A percentile compares a stretch with the other conserved stretches of the same genome.
These are phyloP conservation scores for Smallanthus sonchifolius DNA, from an alignment of 129 eudicot genomes.

Conservation along the genomic window DNA sequence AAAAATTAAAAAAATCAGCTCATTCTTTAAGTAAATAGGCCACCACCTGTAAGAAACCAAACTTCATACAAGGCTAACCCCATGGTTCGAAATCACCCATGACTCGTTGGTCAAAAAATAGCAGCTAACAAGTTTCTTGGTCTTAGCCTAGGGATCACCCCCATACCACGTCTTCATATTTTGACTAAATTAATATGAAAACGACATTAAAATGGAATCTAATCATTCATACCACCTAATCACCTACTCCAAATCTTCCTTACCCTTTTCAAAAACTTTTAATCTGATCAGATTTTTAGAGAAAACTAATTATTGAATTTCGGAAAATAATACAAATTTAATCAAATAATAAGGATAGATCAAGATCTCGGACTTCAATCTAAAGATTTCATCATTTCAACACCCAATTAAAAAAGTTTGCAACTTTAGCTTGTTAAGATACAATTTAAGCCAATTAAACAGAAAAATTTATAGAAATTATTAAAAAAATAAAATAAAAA, in stretches of 20 bases:
- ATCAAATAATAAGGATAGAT: not conserved
- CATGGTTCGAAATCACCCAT: slow-evolving; percentile 22
- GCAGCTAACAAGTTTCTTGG: slow-evolving; percentile 15
- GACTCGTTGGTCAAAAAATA: slow-evolving; percentile 24
- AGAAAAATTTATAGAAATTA: not conserved
- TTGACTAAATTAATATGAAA: slow-evolving; percentile 22
- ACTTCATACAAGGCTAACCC: not conserved
- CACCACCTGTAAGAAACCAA: not conserved
- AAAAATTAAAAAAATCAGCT: not conserved
- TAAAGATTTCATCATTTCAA: not conserved
- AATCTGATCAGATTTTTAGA: not conserved
- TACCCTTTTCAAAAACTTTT: slow-evolving; percentile 7
- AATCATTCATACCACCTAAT: slow-evolving; percentile 24
- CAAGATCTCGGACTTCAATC: slow-evolving; percentile 17
- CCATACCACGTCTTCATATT: slow-evolving; percentile 25
- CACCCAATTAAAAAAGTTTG: slow-evolving; percentile 8
- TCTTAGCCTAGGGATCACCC: slow-evolving; percentile 6
- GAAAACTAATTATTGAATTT: not conserved
- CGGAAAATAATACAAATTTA: not conserved
- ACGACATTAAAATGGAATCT: slow-evolving; percentile 27
- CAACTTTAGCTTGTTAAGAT: slow-evolving; percentile 8
- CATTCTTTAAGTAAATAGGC: not conserved
- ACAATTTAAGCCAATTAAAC: not conserved
- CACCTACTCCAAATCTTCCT: slow-evolving; percentile 21
- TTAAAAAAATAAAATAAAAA: not conserved